Evolutionary conservation across 2,329 filamentous ascomycete genomes (phyloP).

Genomic region (Dactylellina parvicollis): DNA sequence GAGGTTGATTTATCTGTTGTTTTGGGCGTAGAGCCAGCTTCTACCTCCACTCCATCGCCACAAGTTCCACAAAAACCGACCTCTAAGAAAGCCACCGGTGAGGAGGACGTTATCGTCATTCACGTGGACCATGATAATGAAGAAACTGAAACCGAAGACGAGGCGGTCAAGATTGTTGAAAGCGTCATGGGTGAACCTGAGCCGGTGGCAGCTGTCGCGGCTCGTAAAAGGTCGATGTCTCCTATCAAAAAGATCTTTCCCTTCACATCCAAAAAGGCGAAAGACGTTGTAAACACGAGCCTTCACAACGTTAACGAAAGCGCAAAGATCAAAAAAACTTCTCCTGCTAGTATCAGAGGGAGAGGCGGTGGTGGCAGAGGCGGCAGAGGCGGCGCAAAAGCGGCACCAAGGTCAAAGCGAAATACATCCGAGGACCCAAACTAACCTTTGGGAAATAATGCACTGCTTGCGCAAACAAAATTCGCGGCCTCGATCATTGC

Average conservation of each 20-base stretch:
- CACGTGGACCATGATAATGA: slow-evolving; percentile 27
- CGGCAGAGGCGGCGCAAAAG: slow-evolving; percentile 36
- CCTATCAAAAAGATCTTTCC: slow-evolving; percentile 48
- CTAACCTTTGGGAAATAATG: neutral
- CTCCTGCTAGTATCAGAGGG: slow-evolving; percentile 30
- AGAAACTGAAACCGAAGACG: slow-evolving; percentile 22
- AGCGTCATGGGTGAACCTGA: slow-evolving; percentile 48
- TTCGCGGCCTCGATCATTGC: too few species aligned
- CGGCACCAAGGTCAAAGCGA: slow-evolving; percentile 15
- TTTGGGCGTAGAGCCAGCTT: slow-evolving; percentile 20
- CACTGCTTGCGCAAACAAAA: too few species aligned
- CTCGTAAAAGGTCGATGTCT: slow-evolving; percentile 37
- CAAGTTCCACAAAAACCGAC: neutral
- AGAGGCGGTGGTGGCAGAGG: slow-evolving; percentile 31
- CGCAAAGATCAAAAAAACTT: slow-evolving; percentile 47
- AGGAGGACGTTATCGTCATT: slow-evolving; percentile 38
- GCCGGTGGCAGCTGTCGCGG: slow-evolving; percentile 14
- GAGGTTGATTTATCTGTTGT: slow-evolving; percentile 40
- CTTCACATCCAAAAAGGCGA: slow-evolving; percentile 39
- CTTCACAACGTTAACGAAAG: slow-evolving; percentile 47
- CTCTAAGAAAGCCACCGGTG: slow-evolving; percentile 8
- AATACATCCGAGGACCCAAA: slow-evolving; percentile 23
- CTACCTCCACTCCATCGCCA: slow-evolving; percentile 15
- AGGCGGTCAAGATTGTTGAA: slow-evolving; percentile 46
- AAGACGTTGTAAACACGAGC: slow-evolving; percentile 14